Evolutionary conservation across 345 rosid genomes (phyloP).

Genomic region (Physaria fendleri): DNA sequence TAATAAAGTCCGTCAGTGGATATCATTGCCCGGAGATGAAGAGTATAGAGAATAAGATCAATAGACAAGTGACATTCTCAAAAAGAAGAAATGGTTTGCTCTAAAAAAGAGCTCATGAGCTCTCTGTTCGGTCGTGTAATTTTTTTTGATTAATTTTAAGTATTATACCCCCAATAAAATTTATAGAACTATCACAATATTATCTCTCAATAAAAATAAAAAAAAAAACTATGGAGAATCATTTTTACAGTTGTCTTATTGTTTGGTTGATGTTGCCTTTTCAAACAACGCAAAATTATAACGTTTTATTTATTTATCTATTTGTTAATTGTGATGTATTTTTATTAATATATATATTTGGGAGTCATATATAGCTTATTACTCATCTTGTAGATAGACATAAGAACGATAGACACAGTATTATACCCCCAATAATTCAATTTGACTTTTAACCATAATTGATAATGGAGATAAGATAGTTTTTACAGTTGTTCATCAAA

Average conservation of each 20-base stretch:
- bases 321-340: not conserved
- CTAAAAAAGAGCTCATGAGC: too few relatives aligned
- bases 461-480: not conserved
- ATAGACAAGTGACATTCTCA: too few relatives aligned
- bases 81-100: too few relatives aligned
- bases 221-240: not conserved
- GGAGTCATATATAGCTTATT: not conserved
- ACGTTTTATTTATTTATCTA: not conserved
- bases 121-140: too few relatives aligned
- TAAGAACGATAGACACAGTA: not conserved
- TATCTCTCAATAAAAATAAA: not conserved
- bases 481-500: not conserved
- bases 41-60: too few relatives aligned
- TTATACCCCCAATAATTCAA: not conserved
- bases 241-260: not conserved
- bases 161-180: too few relatives aligned
- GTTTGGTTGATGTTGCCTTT: not conserved
- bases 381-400: not conserved
- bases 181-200: not conserved
- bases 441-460: not conserved
- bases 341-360: not conserved
- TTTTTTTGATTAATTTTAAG: too few relatives aligned
- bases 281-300: not conserved
- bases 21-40: too few relatives aligned
- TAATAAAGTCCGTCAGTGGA: too few relatives aligned